Conservation (phyloP, 805 yeast species). For the Saccharomycopsis capsularis region DNA sequence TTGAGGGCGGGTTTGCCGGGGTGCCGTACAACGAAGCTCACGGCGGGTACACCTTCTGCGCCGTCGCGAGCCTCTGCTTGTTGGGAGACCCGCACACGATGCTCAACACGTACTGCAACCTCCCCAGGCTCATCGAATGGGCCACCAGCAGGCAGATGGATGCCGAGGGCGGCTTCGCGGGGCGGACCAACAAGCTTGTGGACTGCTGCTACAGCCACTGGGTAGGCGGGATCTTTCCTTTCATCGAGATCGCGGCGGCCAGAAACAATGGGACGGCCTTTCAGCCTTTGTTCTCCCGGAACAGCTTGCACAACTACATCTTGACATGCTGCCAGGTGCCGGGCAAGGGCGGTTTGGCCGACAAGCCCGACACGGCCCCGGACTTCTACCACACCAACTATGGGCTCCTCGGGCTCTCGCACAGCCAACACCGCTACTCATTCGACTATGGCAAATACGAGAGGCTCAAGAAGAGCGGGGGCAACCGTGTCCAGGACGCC, state of each 20-base stretch:
- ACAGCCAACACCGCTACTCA: slow-evolving; percentile 40
- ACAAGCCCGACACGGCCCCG: slow-evolving; percentile 74
- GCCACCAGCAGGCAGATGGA: slow-evolving; percentile 56
- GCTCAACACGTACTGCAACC: slow-evolving; percentile 34
- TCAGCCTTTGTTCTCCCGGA: slow-evolving; percentile 39
- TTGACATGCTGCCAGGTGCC: slow-evolving; percentile 67
- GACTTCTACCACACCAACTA: slow-evolving; percentile 93
- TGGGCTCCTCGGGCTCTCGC: slow-evolving; percentile 66
- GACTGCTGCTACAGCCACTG: slow-evolving; percentile 96
- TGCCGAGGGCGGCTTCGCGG: slow-evolving; percentile 82
- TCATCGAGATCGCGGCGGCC: slow-evolving; percentile 48
- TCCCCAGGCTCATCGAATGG: slow-evolving; percentile 59
- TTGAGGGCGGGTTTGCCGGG: slow-evolving; percentile 94
- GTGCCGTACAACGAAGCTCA: slow-evolving; percentile 84
- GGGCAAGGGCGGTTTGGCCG: slow-evolving; percentile 66
- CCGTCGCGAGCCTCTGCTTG: slow-evolving; percentile 54
- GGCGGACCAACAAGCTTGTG: slow-evolving; percentile 87
- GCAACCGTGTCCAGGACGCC: slow-evolving; percentile 23
- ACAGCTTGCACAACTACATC: slow-evolving; percentile 57
- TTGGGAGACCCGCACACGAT: slow-evolving; percentile 34
- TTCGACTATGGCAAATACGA: slow-evolving; percentile 22
- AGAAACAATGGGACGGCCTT: slow-evolving; percentile 19
- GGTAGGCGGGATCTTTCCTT: slow-evolving; percentile 75
- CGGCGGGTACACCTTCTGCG: slow-evolving; percentile 95
- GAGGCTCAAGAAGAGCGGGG: background rate